A percentile compares a stretch with the other conserved stretches of the same genome.
Conservation (phyloP, 2,329 filamentous ascomycete species). For the Colletotrichum truncatum region DNA sequence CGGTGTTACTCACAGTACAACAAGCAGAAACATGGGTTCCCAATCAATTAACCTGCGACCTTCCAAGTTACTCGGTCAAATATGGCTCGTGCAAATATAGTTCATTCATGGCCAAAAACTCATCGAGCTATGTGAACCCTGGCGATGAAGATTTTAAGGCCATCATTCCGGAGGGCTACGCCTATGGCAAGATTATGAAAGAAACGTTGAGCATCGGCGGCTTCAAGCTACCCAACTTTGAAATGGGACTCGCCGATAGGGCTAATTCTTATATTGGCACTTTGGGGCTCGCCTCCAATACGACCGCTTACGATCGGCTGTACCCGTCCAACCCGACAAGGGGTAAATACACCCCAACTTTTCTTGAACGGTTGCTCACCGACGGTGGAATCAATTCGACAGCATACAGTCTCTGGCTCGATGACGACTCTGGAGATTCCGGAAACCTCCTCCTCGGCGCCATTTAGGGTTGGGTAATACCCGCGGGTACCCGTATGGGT, state of each 20-base stretch:
- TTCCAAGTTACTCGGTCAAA: neutral
- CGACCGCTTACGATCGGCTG: slow-evolving; percentile 51
- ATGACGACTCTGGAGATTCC: neutral
- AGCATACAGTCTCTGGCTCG: slow-evolving; percentile 75
- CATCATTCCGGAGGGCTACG: slow-evolving; percentile 64
- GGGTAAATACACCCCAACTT: slow-evolving; percentile 54
- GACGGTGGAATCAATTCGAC: slow-evolving; percentile 69
- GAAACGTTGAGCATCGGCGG: slow-evolving; percentile 64
- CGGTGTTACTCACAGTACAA: slow-evolving; percentile 1
- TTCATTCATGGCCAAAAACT: slow-evolving; percentile 49
- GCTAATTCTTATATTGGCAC: slow-evolving; percentile 63
- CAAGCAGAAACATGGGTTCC: neutral
- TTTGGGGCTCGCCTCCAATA: slow-evolving; percentile 67
- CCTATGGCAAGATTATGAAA: slow-evolving; percentile 33
- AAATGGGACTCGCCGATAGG: slow-evolving; percentile 62
- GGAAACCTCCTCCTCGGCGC: slow-evolving; percentile 27
- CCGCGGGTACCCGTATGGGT: too few relatives aligned
- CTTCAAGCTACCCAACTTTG: slow-evolving; percentile 53
- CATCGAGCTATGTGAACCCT: slow-evolving; percentile 57
- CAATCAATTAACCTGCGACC: neutral
- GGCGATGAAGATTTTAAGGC: slow-evolving; percentile 60
- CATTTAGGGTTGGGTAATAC: too few relatives aligned
- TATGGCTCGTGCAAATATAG: slow-evolving; percentile 1
- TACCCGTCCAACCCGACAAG: slow-evolving; percentile 35
- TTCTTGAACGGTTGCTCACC: slow-evolving; percentile 70